Conservation (phyloP, 139 green algal genomes). For the Chlorella vulgaris region DNA sequence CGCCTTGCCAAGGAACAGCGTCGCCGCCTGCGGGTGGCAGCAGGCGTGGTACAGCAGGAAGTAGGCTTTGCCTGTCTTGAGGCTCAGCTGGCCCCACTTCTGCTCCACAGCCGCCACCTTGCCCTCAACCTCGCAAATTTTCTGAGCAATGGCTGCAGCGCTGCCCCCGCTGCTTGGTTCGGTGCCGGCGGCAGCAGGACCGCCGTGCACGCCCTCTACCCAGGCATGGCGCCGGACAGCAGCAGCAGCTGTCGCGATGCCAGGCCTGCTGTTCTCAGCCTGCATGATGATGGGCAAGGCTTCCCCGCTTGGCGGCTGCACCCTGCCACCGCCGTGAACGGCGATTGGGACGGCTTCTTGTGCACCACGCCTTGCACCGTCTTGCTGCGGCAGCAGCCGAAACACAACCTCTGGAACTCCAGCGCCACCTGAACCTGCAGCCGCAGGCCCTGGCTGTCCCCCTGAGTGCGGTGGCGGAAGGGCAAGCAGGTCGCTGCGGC, state of each 20-base stretch:
- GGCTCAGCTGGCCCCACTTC: conserved; percentile 26
- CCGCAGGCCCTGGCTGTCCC: not conserved
- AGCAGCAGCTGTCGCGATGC: too few species aligned
- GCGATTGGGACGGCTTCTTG: too few species aligned
- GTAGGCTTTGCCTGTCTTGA: conserved; percentile 27
- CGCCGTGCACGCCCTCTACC: too few species aligned
- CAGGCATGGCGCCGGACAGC: not conserved
- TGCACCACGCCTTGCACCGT: too few species aligned
- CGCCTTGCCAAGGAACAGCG: not conserved
- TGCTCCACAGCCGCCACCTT: conserved; percentile 33
- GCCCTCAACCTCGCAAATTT: conserved; percentile 25
- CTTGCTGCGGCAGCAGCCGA: not conserved
- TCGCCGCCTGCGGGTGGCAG: conserved; percentile 6
- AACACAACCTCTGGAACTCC: conserved; percentile 6
- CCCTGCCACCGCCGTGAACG: too few species aligned
- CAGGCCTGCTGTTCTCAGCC: too few species aligned
- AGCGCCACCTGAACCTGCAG: not conserved
- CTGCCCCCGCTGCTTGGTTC: not conserved
- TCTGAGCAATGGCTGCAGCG: not conserved
- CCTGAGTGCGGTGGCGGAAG: too few species aligned
- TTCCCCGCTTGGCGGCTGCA: too few species aligned
- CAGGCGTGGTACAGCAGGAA: conserved; percentile 39
- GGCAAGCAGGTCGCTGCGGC: too few species aligned
- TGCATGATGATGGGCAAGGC: too few species aligned
- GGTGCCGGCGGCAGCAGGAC: not conserved